phyloP scores from a whole-genome alignment of 2,329 filamentous ascomycete genomes.

The Colletotrichum sp. region DNA sequence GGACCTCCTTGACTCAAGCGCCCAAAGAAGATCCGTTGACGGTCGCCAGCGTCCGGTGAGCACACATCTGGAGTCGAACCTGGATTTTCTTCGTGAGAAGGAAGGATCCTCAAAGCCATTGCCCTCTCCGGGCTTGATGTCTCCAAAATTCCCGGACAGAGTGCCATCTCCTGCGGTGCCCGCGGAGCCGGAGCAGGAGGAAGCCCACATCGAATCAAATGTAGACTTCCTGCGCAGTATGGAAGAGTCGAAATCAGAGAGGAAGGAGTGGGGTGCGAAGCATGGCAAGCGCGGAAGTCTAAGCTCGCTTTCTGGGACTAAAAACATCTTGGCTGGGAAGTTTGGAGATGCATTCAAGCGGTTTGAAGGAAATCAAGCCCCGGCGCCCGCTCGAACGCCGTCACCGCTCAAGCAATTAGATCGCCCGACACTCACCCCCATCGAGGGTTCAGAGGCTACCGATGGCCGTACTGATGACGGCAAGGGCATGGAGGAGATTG shows the following conservation, averaged over 20 bases:
- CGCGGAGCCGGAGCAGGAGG: slow-evolving; percentile 58
- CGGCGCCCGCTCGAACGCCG: slow-evolving; percentile 42
- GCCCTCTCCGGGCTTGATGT: slow-evolving; percentile 36
- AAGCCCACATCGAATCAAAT: slow-evolving; percentile 75
- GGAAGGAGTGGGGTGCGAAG: slow-evolving; percentile 57
- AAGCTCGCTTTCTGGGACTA: slow-evolving; percentile 73
- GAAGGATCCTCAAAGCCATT: slow-evolving; percentile 59
- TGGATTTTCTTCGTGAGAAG: slow-evolving; percentile 81
- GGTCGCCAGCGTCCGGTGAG: slow-evolving; percentile 75
- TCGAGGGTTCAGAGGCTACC: slow-evolving; percentile 77
- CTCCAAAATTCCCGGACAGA: slow-evolving; percentile 38
- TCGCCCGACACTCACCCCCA: slow-evolving; percentile 66
- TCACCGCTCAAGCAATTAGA: slow-evolving; percentile 54
- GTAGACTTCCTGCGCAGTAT: slow-evolving; percentile 82
- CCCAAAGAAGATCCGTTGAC: slow-evolving; percentile 49
- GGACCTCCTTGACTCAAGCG: slow-evolving; percentile 66
- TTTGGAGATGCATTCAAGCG: slow-evolving; percentile 94
- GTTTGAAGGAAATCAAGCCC: slow-evolving; percentile 69
- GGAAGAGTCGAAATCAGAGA: slow-evolving; percentile 67
- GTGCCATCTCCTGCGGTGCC: slow-evolving; percentile 43
- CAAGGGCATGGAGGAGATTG: slow-evolving; percentile 62
- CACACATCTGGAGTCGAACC: slow-evolving; percentile 80
- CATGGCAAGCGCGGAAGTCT: slow-evolving; percentile 77
- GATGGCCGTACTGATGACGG: slow-evolving; percentile 72
- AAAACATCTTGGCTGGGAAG: slow-evolving; percentile 82